Evolutionary conservation across 306 rosid genomes (phyloP), one percentile per base, ranked within the genome.

Genomic region (Sechiopsis laciniata): DNA sequence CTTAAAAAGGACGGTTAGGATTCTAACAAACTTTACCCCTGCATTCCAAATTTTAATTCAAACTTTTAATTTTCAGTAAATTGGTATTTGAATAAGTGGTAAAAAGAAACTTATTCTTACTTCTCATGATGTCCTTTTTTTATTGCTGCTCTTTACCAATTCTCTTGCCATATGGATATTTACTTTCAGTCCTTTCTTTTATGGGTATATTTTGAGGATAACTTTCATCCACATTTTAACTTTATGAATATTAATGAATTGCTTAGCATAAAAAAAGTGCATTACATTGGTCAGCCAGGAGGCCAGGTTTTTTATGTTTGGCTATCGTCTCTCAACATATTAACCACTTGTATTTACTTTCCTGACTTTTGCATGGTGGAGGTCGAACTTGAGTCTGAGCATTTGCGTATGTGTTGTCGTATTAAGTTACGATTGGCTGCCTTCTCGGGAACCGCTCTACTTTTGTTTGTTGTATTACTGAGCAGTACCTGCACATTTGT

Each of bases 291-390:
- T 64, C 53, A 40, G 16, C 29, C 26, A 37, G 52, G 71, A 67
- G 72, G 46, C 17, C 0, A 46, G 19, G 22, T 67, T 67, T 67
- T 10, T 40, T 19, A 15, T 67, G 55, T 54, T 64, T n/a, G 53
- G 71, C 40, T 8, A 17, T 64, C 16, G 17, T 64, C 71, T 52
- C 26, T 4, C 51, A 19, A 66, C 55, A 66, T 66, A 20, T 45
- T 42, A 65, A 21, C 58, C 73, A 13, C 26, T 68, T 67, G 56
- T 20, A 12, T 67, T 20, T 46, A 9, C 71, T 64, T 64, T 64
- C 52, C 24, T n/a, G 71, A 64, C 26, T 64, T 64, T 64, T 64
- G 71, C 13, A 62, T 62, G 68, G 17, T 62, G 46, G 68, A 24
- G 65, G 40, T 24, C 65, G 13, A 59, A 59, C 42, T 20, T 11